Conservation (phyloP, 2,329 filamentous ascomycete genomes). For the Fusarium ramigenum region DNA sequence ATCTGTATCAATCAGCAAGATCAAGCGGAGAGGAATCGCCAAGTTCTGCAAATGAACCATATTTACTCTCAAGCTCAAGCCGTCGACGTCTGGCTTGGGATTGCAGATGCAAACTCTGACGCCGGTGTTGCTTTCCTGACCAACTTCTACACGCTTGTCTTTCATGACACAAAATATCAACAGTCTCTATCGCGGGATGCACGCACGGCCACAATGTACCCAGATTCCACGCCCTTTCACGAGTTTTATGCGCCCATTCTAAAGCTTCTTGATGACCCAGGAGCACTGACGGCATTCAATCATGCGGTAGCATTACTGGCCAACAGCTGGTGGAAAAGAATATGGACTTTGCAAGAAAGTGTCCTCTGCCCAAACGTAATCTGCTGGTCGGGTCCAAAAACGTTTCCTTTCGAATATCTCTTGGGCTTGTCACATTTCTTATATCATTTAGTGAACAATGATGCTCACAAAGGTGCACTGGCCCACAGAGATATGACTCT, state of each 20-base stretch:
- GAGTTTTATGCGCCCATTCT: constrained; percentile 1
- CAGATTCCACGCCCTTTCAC: background rate
- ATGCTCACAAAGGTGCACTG: background rate
- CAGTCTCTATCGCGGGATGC: background rate
- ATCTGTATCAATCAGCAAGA: constrained; percentile 1
- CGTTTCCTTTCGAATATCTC: background rate
- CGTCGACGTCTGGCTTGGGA: constrained; percentile 2
- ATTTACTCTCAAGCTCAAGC: background rate
- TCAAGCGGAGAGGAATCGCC: background rate
- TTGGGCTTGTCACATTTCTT: constrained; percentile 1
- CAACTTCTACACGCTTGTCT: background rate
- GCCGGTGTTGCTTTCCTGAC: background rate
- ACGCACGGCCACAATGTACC: background rate
- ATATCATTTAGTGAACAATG: background rate
- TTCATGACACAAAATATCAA: background rate
- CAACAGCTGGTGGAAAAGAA: constrained; percentile 7
- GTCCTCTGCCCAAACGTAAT: background rate
- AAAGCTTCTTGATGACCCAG: background rate
- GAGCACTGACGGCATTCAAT: background rate
- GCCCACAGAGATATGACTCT: background rate
- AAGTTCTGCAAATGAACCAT: constrained; percentile 7
- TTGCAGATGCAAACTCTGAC: background rate
- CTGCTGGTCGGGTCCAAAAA: background rate
- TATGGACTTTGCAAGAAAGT: constrained; percentile 17
- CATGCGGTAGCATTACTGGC: background rate